These are phyloP conservation scores for Diutina sp. DNA, from an alignment of 1,139 yeast species.

Conservation along the genomic window DNA sequence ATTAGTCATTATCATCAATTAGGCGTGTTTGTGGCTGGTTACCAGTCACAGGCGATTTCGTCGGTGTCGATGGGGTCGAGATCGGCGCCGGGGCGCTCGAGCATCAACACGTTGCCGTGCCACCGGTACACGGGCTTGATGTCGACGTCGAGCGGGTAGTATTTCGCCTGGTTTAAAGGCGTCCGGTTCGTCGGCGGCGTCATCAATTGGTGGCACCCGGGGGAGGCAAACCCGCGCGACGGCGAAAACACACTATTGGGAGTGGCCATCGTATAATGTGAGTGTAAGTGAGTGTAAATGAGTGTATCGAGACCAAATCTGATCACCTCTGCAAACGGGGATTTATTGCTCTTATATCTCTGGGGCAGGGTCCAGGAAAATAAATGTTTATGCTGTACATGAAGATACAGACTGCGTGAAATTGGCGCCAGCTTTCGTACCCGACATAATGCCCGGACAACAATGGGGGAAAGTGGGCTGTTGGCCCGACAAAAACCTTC, in stretches of 20 bases:
- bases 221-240: background rate
- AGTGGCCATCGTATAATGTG: background rate
- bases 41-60: background rate
- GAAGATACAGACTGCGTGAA: background rate
- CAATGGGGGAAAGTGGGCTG: background rate
- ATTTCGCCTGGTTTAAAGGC: background rate
- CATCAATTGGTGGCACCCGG: background rate
- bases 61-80: background rate
- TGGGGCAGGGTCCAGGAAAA: background rate
- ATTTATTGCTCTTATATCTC: background rate
- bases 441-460: background rate
- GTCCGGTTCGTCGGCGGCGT: background rate
- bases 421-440: background rate
- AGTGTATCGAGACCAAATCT: too few species aligned
- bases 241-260: conserved; percentile 1
- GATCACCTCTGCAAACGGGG: too few species aligned
- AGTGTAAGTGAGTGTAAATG: background rate
- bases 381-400: background rate
- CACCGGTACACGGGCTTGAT: background rate
- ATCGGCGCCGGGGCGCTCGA: background rate
- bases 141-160: background rate
- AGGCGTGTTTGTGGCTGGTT: background rate
- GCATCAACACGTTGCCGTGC: background rate
- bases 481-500: background rate
- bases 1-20: background rate